Base-by-base conservation (phyloP, 2,329 filamentous ascomycete species). In the Aspergillus sp. region DNA sequence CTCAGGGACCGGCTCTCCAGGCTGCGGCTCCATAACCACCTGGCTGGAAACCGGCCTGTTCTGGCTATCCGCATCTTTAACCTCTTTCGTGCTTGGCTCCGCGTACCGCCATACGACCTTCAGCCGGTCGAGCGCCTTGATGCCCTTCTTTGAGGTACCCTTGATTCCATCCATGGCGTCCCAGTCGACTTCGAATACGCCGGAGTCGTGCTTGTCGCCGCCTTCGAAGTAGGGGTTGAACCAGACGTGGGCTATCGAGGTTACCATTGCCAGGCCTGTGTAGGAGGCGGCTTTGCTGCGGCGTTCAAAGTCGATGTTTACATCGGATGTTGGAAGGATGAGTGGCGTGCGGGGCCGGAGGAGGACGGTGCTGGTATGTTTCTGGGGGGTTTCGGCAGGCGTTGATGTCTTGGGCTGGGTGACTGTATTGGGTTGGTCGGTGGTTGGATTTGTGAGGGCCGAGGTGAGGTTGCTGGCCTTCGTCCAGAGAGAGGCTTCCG, bases 181-280 rank as follows among this genome's bases (percentile, higher is more conserved):
- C 86, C 87, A 91, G n/a, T 85, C 82, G 24, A 86, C 86, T 60
- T 87, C 84, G 69, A 90, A 90, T 6, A 89, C 80, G 9, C 88
- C 93, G 9, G 83, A 90, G 44, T 87, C 82, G 49, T 89, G 82
- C 0, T 90, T 81, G 15, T 80, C 77, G 23, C 90, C 90, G 45
- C 93, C 92, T 76, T 98, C 95, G 67, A 98, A 98, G 75, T 87
- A 98, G 2, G 87, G 81, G 69, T 99, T 99, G 80, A 97, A 96
- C 95, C 95, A 99, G 15, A 96, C 90, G 68, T 98, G 93, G 0
- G 93, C 93, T 9, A 98, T 88, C 0, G 93, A 88, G 0, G 93
- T 96, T 3, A 97, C 91, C 87, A 98, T 91, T 0, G 91, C 92
- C 64, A 91, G 84, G 1, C 91, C 89, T 6, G 83, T 83, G 67